Percentiles rank a stretch among this genome's conserved stretches.
Conservation (phyloP, 441 rosid species). For the Aquilaria agallochum region DNA sequence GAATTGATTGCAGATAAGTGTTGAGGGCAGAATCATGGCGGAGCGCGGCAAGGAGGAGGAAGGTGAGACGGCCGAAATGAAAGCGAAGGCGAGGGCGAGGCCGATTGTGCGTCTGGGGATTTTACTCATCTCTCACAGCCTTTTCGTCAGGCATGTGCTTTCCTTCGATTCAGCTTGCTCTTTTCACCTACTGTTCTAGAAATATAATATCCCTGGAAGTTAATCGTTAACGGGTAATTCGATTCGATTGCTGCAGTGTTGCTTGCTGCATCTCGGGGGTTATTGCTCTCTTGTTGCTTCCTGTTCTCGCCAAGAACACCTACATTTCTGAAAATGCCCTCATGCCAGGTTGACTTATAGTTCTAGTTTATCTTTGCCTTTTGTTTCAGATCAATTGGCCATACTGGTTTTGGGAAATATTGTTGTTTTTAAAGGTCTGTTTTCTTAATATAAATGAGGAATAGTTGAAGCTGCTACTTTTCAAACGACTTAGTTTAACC, state of each 20-base stretch:
- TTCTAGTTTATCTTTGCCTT: background rate
- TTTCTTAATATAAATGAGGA: no score
- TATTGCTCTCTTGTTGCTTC: constrained; percentile 65
- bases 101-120: constrained; percentile 82
- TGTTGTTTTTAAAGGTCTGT: no score
- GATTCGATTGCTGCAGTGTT: constrained; percentile 40
- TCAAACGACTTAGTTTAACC: no score
- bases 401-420: background rate
- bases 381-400: background rate
- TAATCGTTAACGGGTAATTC: background rate
- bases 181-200: no score
- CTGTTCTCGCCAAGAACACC: constrained; percentile 89
- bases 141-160: constrained; percentile 49
- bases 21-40: background rate
- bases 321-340: constrained; percentile 94
- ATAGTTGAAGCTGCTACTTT: no score
- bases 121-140: constrained; percentile 72
- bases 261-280: constrained; percentile 72
- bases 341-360: constrained; percentile 70
- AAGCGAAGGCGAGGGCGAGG: constrained; percentile 29
- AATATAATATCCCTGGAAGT: no score
- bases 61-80: constrained; percentile 7
- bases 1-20: no score
- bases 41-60: constrained; percentile 4
- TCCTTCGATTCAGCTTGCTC: background rate